A percentile compares a stretch with the other conserved stretches of the same genome.
Evolutionary conservation across 2,329 filamentous ascomycete genomes (phyloP).

Genomic region (Xylogone sp.): DNA sequence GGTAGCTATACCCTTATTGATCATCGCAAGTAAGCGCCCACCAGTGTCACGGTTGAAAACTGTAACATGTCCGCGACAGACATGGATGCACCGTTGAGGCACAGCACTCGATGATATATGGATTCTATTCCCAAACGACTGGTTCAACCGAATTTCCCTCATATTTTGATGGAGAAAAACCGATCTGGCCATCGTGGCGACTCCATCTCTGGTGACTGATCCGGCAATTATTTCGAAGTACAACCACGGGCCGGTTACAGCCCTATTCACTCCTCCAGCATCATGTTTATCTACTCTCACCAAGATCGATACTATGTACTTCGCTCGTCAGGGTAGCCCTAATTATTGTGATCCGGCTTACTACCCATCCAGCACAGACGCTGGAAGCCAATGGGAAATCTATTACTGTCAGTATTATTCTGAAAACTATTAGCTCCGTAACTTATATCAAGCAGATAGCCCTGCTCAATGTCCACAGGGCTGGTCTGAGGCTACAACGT

Average conservation of each 20-base stretch:
- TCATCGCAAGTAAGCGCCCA: too few species aligned
- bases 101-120: too few species aligned
- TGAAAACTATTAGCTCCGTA: background rate
- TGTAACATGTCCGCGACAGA: too few species aligned
- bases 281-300: conserved; percentile 10
- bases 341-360: conserved; percentile 5
- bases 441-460: background rate
- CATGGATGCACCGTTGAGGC: too few species aligned
- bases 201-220: too few species aligned
- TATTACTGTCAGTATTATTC: conserved; percentile 5
- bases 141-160: too few species aligned
- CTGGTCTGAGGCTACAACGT: background rate
- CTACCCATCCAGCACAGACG: conserved; percentile 3
- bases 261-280: conserved; percentile 3
- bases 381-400: conserved; percentile 2
- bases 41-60: too few species aligned
- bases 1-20: too few species aligned
- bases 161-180: too few species aligned
- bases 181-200: too few species aligned
- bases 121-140: too few species aligned
- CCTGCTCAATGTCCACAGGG: conserved; percentile 7
- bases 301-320: background rate
- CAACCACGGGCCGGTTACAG: conserved; percentile 4
- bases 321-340: background rate
- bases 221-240: too few species aligned